Percentiles rank a stretch among this genome's conserved stretches.
Conservation (phyloP, 306 rosid species). For the Myrica gale region DNA sequence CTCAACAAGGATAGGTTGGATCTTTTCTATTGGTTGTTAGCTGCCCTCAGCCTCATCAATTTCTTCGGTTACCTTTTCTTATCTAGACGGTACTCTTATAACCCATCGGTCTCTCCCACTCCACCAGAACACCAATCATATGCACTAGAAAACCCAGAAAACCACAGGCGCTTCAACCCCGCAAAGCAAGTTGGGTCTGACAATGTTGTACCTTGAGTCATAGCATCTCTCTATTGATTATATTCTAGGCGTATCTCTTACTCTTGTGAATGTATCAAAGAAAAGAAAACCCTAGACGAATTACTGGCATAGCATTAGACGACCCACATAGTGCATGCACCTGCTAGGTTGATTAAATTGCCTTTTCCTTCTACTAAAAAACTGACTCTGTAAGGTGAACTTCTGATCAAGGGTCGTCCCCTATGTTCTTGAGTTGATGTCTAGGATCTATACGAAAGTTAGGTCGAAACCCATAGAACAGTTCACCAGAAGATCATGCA, state of each 20-base stretch:
- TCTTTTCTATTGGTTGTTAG: conserved; percentile 59
- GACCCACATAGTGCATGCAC: background rate
- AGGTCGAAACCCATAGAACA: background rate
- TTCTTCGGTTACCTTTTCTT: conserved; percentile 52
- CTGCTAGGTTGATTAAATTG: background rate
- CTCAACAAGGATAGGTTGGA: conserved; percentile 55
- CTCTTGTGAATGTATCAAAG: conserved; percentile 5
- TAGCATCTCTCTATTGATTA: background rate
- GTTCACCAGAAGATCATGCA: background rate
- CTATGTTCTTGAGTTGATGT: background rate
- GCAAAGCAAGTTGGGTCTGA: conserved; percentile 4
- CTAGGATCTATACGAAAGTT: background rate
- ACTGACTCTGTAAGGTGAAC: background rate
- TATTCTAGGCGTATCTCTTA: background rate
- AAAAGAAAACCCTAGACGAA: background rate
- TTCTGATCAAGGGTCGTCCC: background rate
- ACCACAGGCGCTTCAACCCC: conserved; percentile 16
- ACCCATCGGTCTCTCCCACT: conserved; percentile 23
- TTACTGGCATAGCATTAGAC: background rate
- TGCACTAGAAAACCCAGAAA: conserved; percentile 26
- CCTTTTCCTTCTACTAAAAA: background rate
- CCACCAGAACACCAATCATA: conserved; percentile 9
- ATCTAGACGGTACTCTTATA: conserved; percentile 49
- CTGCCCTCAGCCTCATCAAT: conserved; percentile 53
- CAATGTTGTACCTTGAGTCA: background rate